Conservation (phyloP, 352 stramenopile species). For the Thraustochytrium striatum region DNA sequence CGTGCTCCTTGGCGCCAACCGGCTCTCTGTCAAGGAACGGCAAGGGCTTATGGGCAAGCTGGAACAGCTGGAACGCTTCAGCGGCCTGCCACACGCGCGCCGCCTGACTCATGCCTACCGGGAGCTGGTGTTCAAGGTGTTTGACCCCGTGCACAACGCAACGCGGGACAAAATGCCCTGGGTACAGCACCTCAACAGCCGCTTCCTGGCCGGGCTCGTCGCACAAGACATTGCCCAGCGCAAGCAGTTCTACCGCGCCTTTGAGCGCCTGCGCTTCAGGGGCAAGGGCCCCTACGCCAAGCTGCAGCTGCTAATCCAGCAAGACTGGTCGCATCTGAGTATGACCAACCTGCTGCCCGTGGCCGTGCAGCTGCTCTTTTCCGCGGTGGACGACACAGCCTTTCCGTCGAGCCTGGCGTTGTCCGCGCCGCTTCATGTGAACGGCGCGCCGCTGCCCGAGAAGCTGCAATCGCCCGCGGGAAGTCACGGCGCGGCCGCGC, state of each 20-base stretch:
- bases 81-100: slow-evolving; percentile 2
- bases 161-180: not conserved
- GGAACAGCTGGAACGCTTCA: slow-evolving; percentile 31
- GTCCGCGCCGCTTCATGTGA: not conserved
- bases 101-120: slow-evolving; percentile 13
- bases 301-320: slow-evolving; percentile 23
- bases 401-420: not conserved
- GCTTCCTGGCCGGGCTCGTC: slow-evolving; percentile 10
- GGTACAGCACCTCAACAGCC: not conserved
- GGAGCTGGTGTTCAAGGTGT: not conserved
- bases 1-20: not conserved
- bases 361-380: slow-evolving; percentile 20
- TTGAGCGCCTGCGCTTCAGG: not conserved
- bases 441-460: not conserved
- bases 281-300: slow-evolving; percentile 29
- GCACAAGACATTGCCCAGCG: slow-evolving; percentile 5
- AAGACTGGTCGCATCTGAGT: slow-evolving; percentile 33
- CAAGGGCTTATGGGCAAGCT: slow-evolving; percentile 19
- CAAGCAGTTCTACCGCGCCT: slow-evolving; percentile 3
- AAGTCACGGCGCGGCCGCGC: too few species aligned
- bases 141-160: not conserved
- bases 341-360: slow-evolving; percentile 15
- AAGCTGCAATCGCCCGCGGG: not conserved
- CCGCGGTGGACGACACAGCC: not conserved
- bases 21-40: slow-evolving; percentile 6